A percentile compares a stretch with the other conserved stretches of the same genome.
Evolutionary conservation across 305 asterid genomes (phyloP).

Genomic region (Fraxinus floribunda): DNA sequence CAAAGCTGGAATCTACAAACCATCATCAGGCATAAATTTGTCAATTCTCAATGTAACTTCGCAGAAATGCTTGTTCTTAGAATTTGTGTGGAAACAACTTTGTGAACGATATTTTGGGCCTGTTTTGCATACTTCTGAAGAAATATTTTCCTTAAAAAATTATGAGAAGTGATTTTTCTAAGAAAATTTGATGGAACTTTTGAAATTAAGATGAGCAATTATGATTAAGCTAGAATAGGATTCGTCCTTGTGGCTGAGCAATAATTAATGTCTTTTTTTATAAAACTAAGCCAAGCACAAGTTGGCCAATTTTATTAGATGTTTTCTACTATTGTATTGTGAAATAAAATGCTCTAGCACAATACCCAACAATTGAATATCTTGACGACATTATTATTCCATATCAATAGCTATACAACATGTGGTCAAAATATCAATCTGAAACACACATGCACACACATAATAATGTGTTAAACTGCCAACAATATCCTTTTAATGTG

Average conservation of each 20-base stretch:
- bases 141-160: neutral
- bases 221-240: neutral
- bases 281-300: neutral
- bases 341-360: neutral
- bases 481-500: neutral
- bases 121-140: neutral
- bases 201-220: neutral
- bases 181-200: neutral
- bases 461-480: neutral
- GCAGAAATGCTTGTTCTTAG: neutral
- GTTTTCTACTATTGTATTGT: neutral
- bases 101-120: neutral
- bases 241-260: neutral
- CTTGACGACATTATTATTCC: neutral
- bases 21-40: neutral
- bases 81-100: neutral
- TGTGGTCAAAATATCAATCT: neutral
- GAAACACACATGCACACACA: neutral
- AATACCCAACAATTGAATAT: neutral
- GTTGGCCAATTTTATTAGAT: neutral
- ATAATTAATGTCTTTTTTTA: neutral
- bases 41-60: neutral
- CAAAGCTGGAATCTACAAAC: constrained; percentile 55
- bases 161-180: neutral
- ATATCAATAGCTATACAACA: neutral